These are phyloP conservation scores for Sisymbrium irio DNA, from an alignment of 345 rosid species.

Conservation along the genomic window DNA sequence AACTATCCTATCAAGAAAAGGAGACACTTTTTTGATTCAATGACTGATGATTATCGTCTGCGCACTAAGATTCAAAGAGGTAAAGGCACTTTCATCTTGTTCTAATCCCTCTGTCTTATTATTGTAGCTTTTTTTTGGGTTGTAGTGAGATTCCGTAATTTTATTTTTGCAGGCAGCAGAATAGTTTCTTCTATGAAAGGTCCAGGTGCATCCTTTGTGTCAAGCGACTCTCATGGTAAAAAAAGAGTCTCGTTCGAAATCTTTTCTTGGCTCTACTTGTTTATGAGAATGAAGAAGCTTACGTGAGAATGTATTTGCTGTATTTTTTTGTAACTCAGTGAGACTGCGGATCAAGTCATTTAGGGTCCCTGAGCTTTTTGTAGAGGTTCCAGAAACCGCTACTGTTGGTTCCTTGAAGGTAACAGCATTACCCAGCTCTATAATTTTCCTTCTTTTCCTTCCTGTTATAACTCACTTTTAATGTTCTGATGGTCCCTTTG, in stretches of 20 bases:
- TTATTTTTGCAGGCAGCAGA: conserved; percentile 44
- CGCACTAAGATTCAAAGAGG: conserved; percentile 47
- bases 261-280: background rate
- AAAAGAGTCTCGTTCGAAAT: background rate
- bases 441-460: background rate
- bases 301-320: background rate
- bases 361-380: conserved; percentile 83
- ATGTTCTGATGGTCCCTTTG: background rate
- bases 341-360: conserved; percentile 93
- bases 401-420: conserved; percentile 94
- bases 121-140: background rate
- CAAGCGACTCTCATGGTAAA: conserved; percentile 34
- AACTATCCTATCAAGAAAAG: conserved; percentile 81
- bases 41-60: conserved; percentile 47
- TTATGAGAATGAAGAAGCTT: background rate
- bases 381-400: conserved; percentile 86
- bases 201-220: conserved; percentile 32
- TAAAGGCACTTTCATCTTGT: conserved; percentile 13
- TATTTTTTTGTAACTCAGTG: conserved; percentile 43
- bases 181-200: conserved; percentile 46
- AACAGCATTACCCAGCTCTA: background rate
- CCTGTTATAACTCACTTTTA: background rate
- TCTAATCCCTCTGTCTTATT: background rate
- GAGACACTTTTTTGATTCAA: conserved; percentile 50
- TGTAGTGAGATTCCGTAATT: conserved; percentile 13